phyloP scores from a whole-genome alignment of 345 rosid species.

The Cardamine resedifolia region DNA sequence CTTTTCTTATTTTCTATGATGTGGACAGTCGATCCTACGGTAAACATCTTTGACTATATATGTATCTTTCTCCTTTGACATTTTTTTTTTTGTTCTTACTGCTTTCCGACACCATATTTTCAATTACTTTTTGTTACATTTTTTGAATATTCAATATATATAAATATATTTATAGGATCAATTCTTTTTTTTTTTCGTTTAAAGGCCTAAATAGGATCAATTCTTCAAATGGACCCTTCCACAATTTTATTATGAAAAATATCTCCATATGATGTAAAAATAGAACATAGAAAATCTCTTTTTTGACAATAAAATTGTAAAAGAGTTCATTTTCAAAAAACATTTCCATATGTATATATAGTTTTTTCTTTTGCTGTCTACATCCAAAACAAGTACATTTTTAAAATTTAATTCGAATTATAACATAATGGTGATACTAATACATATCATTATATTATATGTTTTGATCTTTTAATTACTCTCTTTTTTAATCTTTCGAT shows the following conservation, averaged over 20 bases:
- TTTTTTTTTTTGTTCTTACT: not conserved
- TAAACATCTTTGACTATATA: constrained; percentile 8
- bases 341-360: too few relatives aligned
- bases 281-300: too few relatives aligned
- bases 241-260: too few relatives aligned
- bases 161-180: too few relatives aligned
- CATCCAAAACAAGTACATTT: not conserved
- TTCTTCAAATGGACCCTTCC: too few relatives aligned
- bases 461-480: not conserved
- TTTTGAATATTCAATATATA: too few relatives aligned
- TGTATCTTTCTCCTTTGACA: not conserved
- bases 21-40: not conserved
- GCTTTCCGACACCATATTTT: not conserved
- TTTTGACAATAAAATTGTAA: too few relatives aligned
- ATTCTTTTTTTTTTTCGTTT: too few relatives aligned
- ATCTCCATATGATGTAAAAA: too few relatives aligned
- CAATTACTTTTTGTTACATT: not conserved
- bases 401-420: not conserved
- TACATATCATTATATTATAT: not conserved
- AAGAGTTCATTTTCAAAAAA: too few relatives aligned
- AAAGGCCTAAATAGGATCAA: too few relatives aligned
- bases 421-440: not conserved
- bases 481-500: not conserved
- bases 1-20: not conserved
- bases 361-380: not conserved